Percentiles rank a stretch among this genome's conserved stretches.
Conservation (phyloP, 2,329 filamentous ascomycete genomes). For the Epichloe bromicola region DNA sequence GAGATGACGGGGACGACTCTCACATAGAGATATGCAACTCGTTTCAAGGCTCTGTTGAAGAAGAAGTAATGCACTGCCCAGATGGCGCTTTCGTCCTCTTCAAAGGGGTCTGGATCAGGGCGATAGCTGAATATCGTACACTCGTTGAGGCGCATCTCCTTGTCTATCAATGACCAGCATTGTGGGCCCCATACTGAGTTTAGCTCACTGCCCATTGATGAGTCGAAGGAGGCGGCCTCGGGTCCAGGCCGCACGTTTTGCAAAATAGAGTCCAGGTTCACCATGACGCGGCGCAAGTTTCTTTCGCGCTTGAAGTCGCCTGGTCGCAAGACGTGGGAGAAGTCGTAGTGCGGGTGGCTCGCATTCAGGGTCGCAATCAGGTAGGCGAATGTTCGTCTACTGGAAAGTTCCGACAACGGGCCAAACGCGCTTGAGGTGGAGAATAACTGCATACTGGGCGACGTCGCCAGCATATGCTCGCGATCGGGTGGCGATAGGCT, state of each 20-base stretch:
- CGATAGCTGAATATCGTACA: conserved; percentile 85
- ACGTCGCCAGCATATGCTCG: conserved; percentile 53
- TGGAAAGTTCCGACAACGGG: conserved; percentile 73
- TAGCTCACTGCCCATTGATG: conserved; percentile 30
- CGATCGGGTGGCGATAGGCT: conserved; percentile 76
- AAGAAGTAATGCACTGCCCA: conserved; percentile 97
- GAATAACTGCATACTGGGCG: conserved; percentile 45
- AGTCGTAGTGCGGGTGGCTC: conserved; percentile 84
- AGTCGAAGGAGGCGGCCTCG: conserved; percentile 29
- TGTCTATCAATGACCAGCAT: conserved; percentile 87
- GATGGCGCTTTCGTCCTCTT: conserved; percentile 82
- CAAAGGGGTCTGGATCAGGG: conserved; percentile 80
- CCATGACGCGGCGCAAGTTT: conserved; percentile 69
- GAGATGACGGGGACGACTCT: conserved; percentile 73
- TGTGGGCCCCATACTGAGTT: conserved; percentile 68
- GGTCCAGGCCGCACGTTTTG: conserved; percentile 67
- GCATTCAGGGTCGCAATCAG: conserved; percentile 94
- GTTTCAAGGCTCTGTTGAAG: conserved; percentile 85
- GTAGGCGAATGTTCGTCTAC: conserved; percentile 87
- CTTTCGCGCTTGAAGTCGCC: conserved; percentile 81
- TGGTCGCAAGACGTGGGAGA: conserved; percentile 80
- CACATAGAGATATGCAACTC: conserved; percentile 87
- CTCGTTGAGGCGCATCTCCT: conserved; percentile 83
- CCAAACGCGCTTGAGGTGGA: conserved; percentile 87
- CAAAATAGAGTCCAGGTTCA: conserved; percentile 74